Conservation (phyloP, 2,329 filamentous ascomycete genomes). For the Trichoderma gracile region DNA sequence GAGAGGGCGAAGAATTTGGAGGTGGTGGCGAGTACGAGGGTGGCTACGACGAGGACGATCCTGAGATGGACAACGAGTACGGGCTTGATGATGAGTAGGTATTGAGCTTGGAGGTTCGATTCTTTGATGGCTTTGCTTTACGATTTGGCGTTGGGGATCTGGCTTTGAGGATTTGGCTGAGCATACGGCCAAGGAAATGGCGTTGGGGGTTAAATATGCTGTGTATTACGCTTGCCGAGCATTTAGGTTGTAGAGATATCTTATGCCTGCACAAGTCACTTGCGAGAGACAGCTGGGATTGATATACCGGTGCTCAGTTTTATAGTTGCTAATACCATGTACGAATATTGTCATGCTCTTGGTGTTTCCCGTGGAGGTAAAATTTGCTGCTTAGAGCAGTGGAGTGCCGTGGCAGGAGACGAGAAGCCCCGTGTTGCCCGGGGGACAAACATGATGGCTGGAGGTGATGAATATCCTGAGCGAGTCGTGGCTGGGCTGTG, state of each 20-base stretch:
- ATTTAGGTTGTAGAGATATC: neutral
- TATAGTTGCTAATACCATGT: neutral
- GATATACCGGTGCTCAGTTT: neutral
- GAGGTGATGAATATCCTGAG: too few relatives aligned
- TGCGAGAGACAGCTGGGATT: neutral
- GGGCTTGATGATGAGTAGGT: constrained; percentile 35
- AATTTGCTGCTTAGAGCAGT: too few relatives aligned
- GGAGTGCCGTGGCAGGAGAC: too few relatives aligned
- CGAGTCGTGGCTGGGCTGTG: too few relatives aligned
- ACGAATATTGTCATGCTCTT: neutral
- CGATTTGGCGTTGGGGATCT: constrained; percentile 1
- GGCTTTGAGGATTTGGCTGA: neutral
- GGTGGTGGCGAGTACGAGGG: constrained; percentile 40
- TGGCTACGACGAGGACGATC: constrained; percentile 41
- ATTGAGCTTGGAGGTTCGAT: neutral
- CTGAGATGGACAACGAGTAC: constrained; percentile 42
- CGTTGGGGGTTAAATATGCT: neutral
- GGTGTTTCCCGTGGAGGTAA: too few relatives aligned
- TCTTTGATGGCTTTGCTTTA: too few relatives aligned
- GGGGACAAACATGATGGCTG: too few relatives aligned
- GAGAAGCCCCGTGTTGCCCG: too few relatives aligned
- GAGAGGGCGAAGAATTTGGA: constrained; percentile 39
- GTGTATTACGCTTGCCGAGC: neutral
- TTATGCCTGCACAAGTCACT: neutral
- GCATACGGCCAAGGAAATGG: neutral